Conservation (phyloP, 352 stramenopile species). For the Globisporangium splendens region DNA sequence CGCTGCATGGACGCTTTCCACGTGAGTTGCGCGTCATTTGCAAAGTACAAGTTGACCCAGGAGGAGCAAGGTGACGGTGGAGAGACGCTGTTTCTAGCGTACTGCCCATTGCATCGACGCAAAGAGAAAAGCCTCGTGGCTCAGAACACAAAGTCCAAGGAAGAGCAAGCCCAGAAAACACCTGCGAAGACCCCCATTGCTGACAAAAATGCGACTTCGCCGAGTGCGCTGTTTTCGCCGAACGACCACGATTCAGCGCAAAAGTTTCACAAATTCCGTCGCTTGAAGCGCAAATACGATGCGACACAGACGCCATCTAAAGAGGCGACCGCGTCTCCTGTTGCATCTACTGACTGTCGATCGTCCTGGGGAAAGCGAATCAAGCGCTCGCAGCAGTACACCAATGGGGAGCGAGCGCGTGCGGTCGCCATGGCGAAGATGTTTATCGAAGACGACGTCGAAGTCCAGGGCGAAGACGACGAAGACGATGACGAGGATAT, state of each 20-base stretch:
- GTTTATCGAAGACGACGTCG: conserved; percentile 69
- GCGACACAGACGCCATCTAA: conserved; percentile 23
- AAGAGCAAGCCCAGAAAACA: not conserved
- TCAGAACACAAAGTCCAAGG: conserved; percentile 8
- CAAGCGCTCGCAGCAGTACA: conserved; percentile 43
- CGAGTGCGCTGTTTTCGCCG: conserved; percentile 48
- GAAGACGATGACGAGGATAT: conserved; percentile 62
- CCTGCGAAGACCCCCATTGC: conserved; percentile 6
- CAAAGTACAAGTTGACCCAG: conserved; percentile 60
- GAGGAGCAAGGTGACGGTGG: conserved; percentile 31
- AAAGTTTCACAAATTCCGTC: conserved; percentile 64
- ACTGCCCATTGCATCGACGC: conserved; percentile 60
- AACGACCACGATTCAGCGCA: conserved; percentile 34
- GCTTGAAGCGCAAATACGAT: conserved; percentile 74
- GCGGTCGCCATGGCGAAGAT: conserved; percentile 23
- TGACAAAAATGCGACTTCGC: conserved; percentile 25
- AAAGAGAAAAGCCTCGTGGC: conserved; percentile 12
- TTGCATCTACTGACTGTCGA: conserved; percentile 4
- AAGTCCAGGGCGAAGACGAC: conserved; percentile 40
- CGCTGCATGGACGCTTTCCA: conserved; percentile 75
- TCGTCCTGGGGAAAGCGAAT: conserved; percentile 66
- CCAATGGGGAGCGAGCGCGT: conserved; percentile 26
- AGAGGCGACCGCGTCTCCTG: not conserved
- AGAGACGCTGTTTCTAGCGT: conserved; percentile 64
- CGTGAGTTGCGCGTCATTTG: conserved; percentile 67